Percentiles rank a stretch among this genome's conserved stretches.
These are phyloP conservation scores for Neurospora discreta DNA, from an alignment of 495 filamentous ascomycete genomes.

Conservation along the genomic window DNA sequence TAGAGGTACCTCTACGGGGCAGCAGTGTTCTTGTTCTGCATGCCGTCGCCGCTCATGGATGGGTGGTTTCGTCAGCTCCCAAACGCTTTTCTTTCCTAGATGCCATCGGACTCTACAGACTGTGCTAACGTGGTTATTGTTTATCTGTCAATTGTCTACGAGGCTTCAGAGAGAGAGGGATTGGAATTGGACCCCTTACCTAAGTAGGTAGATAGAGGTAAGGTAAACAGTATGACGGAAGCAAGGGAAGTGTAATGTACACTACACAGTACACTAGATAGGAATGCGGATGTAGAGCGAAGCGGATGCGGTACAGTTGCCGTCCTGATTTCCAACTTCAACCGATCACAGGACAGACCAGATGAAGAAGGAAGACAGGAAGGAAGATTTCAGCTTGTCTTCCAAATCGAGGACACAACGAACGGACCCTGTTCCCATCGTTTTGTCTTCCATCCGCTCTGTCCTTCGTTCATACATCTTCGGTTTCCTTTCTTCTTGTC, in stretches of 20 bases:
- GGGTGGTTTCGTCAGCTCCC: neutral
- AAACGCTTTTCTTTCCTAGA: neutral
- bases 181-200: neutral
- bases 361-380: neutral
- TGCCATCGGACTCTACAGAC: neutral
- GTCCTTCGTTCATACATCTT: neutral
- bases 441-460: neutral
- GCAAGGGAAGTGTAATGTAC: neutral
- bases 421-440: neutral
- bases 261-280: too few species aligned
- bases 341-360: neutral
- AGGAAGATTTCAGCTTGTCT: neutral
- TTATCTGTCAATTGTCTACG: neutral
- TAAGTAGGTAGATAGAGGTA: too few species aligned
- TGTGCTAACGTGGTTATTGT: neutral
- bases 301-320: neutral
- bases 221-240: neutral
- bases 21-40: neutral
- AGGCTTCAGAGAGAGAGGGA: neutral
- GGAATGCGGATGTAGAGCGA: neutral
- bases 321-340: neutral
- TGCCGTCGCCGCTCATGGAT: neutral
- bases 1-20: neutral
- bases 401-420: neutral
- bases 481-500: neutral